These are phyloP conservation scores for Candida dajiaensis DNA, from an alignment of 805 yeast species.

Conservation along the genomic window DNA sequence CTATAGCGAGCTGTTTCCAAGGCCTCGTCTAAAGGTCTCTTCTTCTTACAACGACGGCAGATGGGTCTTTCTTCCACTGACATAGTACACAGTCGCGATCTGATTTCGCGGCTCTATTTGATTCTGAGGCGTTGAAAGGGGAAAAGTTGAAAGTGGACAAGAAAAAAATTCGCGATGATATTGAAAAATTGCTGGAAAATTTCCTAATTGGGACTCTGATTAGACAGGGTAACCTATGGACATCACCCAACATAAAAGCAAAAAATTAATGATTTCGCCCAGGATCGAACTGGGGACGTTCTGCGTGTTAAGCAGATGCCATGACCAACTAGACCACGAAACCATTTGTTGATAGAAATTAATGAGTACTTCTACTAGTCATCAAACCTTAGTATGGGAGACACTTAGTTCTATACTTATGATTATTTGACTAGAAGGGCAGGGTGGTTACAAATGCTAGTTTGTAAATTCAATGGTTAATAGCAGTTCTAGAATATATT, in stretches of 20 bases:
- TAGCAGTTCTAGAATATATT: too few species aligned
- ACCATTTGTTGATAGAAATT: constrained; percentile 43
- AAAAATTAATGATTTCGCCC: constrained; percentile 82
- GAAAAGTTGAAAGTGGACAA: neutral
- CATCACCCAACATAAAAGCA: neutral
- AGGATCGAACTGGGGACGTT: constrained; percentile 99
- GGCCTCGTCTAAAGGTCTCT: constrained; percentile 25
- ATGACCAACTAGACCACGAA: constrained; percentile 99
- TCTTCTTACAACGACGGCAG: constrained; percentile 27
- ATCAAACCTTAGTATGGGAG: too few species aligned
- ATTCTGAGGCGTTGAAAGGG: neutral
- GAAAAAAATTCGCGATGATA: neutral
- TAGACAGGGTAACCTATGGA: neutral
- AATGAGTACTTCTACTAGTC: neutral
- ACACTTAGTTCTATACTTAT: too few species aligned
- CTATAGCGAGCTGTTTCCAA: constrained; percentile 26
- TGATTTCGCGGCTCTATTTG: neutral
- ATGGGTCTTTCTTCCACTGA: constrained; percentile 7
- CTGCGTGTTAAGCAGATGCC: constrained; percentile 99
- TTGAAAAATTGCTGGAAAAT: neutral
- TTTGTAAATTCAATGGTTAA: too few species aligned
- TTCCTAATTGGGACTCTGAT: neutral
- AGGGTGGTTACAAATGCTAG: too few species aligned
- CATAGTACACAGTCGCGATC: neutral
- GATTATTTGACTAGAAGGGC: too few species aligned